Evolutionary conservation across 805 yeast species (phyloP), one percentile per base, ranked within the genome.

Genomic region (Yarrowia sp.): DNA sequence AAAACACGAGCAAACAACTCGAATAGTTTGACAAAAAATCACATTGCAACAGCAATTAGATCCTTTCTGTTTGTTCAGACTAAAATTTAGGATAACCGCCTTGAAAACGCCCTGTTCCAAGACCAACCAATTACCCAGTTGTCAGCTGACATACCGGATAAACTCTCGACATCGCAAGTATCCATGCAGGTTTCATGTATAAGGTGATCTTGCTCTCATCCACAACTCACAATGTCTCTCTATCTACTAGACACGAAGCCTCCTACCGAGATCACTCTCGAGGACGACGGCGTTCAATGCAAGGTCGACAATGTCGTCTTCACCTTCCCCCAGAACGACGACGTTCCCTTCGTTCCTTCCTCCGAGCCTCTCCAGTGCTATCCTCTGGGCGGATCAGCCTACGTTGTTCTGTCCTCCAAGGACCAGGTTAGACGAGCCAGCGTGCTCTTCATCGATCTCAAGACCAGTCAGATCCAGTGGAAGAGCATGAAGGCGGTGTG

Each of bases 401-500:
- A 33, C 13, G 42, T 51, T 1, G 36, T 51, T 4, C 22, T 51
- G 24, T 51, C 58, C 4, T 51, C 58, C 13, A 51, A 35, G 16
- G 42, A 51, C 42, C 58, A 51, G 8, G 42, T 51, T 2, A 18
- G 42, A 16, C 31, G 58, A 35, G 58, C 58, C 2, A 51, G 58
- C 14, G 58, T 51, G 42, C 42, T 51, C 4, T 35, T 32, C 10
- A 32, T 47, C n/a, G 39, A 51, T 12, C 42, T 35, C 18, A 51
- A 47, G 13, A 12, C 56, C 14, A 32, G 39, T 10, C 31, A 47
- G 27, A 22, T 47, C 7, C 58, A 47, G 14, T 47, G 58, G 58
- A 33, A 33, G 33, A 51, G 58, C 24, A 51, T 51, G 58, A 51
- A 51, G 42, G 24, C 21, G 22, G 58, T 35, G 12, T 51, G 58